Base-by-base conservation (phyloP, 2,329 filamentous ascomycete genomes). In the Neofusicoccum laricinum region DNA sequence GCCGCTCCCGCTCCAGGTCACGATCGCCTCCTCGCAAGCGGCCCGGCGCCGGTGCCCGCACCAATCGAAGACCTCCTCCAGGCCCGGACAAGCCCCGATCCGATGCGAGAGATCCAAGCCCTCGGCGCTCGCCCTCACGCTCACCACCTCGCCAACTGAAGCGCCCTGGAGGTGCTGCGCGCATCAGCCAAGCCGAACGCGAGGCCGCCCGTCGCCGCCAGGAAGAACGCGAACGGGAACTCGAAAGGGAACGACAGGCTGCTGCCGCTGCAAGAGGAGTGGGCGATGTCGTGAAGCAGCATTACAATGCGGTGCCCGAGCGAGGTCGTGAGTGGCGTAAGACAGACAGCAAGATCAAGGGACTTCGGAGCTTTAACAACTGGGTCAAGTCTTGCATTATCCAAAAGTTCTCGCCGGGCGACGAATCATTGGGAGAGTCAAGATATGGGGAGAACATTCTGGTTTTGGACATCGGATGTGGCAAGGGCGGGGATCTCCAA, bases 321-420 rank as follows among this genome's bases (percentile, higher is more conserved):
- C 87, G 93, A 34, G 95, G 95, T 12, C 88, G 94, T 62, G 93
- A 97, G 72, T 99, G 95, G 94, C 88, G 95, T 57, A 92, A 90
- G 75, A 96, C 92, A 6, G 93, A 96, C 72, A 96, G 91, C 77
- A 90, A 91, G 72, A 99, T 99, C 81, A 97, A 96, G 79, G 95
- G 95, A 0, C 81, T 99, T 61, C 88, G 95, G 61, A 92, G 90
- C 69, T 95, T 97, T 82, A 99, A 99, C 81, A 99, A 99, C 78
- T 99, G 95, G 95, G 86, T 99, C 79, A 99, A 99, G 83, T 97
- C 92, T 74, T 94, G 91, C 57, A 87, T 98, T 70, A 98, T 99
- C 69, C 93, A 98, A 75, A 97, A 97, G 75, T 98, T 97, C 79
- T 92, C 92, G 3, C 70, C 70, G 4, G 78, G 78, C 55, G 78